Conservation (phyloP, 2,329 filamentous ascomycete genomes). For the Akanthomyces uredinophilus region DNA sequence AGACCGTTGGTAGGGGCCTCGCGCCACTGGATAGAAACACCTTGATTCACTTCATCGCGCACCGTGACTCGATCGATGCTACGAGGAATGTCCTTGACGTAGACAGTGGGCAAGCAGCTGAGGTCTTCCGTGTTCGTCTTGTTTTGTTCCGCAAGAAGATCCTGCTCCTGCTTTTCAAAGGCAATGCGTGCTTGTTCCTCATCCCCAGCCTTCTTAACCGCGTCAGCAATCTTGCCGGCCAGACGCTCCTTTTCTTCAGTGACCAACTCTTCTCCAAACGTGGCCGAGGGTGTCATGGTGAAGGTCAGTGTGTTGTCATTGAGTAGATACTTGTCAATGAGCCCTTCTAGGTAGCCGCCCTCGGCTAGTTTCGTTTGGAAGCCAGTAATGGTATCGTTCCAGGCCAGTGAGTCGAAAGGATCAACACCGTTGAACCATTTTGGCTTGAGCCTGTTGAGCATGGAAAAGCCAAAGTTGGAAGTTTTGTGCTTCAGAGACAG, state of each 20-base stretch:
- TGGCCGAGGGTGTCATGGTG: conserved; percentile 83
- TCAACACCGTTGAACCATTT: conserved; percentile 95
- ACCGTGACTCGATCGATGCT: conserved; percentile 57
- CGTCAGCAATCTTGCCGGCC: conserved; percentile 66
- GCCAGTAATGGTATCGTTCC: conserved; percentile 79
- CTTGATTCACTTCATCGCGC: conserved; percentile 60
- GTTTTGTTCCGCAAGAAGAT: conserved; percentile 76
- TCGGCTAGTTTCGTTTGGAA: conserved; percentile 75
- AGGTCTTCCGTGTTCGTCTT: conserved; percentile 80
- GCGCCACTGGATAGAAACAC: conserved; percentile 76
- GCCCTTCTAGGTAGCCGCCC: conserved; percentile 73
- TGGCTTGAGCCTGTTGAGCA: conserved; percentile 82
- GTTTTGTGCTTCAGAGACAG: conserved; percentile 95
- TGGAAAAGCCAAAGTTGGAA: conserved; percentile 85
- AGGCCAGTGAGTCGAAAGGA: conserved; percentile 84
- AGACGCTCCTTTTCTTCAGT: conserved; percentile 73
- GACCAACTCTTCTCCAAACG: conserved; percentile 67
- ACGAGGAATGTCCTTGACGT: conserved; percentile 84
- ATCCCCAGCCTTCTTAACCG: conserved; percentile 62
- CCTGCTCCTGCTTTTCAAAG: conserved; percentile 72
- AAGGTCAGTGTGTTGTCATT: conserved; percentile 86
- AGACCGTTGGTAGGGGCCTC: conserved; percentile 92
- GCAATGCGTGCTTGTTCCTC: conserved; percentile 65
- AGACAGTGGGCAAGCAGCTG: conserved; percentile 79
- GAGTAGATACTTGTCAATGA: conserved; percentile 85